Base-by-base conservation (phyloP, 352 stramenopile species). In the Globisporangium sylvaticum region DNA sequence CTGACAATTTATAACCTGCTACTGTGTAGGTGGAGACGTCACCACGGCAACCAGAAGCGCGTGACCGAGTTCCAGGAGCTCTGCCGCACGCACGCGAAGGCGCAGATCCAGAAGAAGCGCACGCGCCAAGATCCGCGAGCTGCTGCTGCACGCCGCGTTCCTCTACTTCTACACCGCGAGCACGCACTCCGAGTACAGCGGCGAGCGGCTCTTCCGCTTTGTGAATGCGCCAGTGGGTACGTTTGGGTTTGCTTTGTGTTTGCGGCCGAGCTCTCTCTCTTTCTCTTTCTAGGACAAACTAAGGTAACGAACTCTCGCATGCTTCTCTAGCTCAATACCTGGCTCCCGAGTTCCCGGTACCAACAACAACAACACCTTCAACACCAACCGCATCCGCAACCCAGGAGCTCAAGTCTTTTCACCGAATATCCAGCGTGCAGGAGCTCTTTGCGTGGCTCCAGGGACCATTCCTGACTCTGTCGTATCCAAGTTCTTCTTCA, bases 61-160 rank as follows among this genome's bases (percentile, higher is more conserved):
- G 58, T 79, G 39, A 67, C 58, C 54, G 64, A 75, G 42, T 66
- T 84, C 39, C 73, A 75, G 37, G 74, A 75, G 50, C 62, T 78
- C 25, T 66, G 67, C 14, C 72, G 68, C 22, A n/a, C 27, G 14
- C 69, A 84, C 58, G 76, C 74, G 9, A 34, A 76, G n/a, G 42
- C 59, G 7, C 64, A 82, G 4, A 72, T 82, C 10, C 58, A 57
- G 9, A 69, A 58, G 25, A 74, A 75, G 56, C 78, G 78, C 22
- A 67, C 37, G 69, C 24, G 66, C 68, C 59, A 85, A 85, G 58
- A 71, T 88, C 46, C 78, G 71, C 39, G 78, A 82, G 20, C 76
- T 88, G 58, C 48, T 73, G 58, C 50, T 87, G n/a, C 77, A 88
- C 20, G 39, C 76, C 15, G 34, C 81, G 53, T 88, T 84, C 58